Evolutionary conservation across 2,329 filamentous ascomycete genomes (phyloP), one percentile per base, ranked within the genome.

Genomic region (Mycogone perniciosa): DNA sequence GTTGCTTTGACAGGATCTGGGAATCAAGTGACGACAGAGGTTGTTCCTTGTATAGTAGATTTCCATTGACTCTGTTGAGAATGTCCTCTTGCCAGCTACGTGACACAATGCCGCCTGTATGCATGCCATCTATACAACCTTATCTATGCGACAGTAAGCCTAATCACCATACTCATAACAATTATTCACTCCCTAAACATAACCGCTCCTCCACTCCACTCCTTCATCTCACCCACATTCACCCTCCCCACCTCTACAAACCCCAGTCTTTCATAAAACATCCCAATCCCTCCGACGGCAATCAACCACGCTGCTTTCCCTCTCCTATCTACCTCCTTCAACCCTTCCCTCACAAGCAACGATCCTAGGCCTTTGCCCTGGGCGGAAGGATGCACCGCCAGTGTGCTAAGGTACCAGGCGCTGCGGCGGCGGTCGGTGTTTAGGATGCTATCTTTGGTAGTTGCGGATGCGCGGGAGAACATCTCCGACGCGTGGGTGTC

Each of bases 331-430:
- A 61, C 62, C 37, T 52, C 48, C 9, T 49, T 48, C 45, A 71
- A 54, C 1, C 62, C 65, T n/a, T 67, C 53, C 26, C 56, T 49
- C 27, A 70, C 46, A 26, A 71, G 58, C 51, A 62, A 30, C 27
- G 53, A 57, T 8, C 68, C 68, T 7, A 68, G 56, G 0, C 67
- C 67, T 4, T 43, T 53, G 20, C 67, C 64, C 49, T 71, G 68
- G 1, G 55, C 46, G 5, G 45, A 46, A 1, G 68, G 67, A 26
- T 59, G 54, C 7, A 70, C 63, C n/a, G 57, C 63, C 20, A 70
- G 52, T 13, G 59, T 64, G 44, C 64, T 64, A 7, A 71, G 60
- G 52, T 71, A 71, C 64, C 63, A 68, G 10, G 66, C 66, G 6
- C 58, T 52, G 30, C 54, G 59, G 30, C 65, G 65, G 30, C 60